A percentile compares a stretch with the other conserved stretches of the same genome.
These are phyloP conservation scores for Begonia masoniana DNA, from an alignment of 306 rosid species.

Conservation along the genomic window DNA sequence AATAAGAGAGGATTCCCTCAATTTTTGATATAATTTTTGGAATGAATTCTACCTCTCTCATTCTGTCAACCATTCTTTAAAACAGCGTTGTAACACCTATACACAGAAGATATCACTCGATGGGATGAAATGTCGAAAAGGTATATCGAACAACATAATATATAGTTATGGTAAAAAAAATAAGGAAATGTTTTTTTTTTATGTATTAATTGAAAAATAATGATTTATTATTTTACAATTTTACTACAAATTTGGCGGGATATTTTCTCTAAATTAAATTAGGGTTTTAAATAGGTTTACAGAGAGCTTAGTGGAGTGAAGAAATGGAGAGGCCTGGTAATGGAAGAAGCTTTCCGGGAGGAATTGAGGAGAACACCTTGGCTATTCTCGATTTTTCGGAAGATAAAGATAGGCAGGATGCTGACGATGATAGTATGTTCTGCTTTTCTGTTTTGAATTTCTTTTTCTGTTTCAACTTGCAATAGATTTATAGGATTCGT, in stretches of 20 bases:
- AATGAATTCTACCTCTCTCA: too few relatives aligned
- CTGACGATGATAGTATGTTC: conserved; percentile 52
- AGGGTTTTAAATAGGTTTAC: not conserved
- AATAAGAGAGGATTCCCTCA: too few relatives aligned
- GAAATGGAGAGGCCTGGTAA: conserved; percentile 30
- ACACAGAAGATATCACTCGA: too few relatives aligned
- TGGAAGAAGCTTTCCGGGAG: conserved; percentile 21
- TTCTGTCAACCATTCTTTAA: too few relatives aligned
- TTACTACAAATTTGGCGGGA: not conserved
- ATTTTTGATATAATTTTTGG: too few relatives aligned
- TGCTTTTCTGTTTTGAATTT: not conserved
- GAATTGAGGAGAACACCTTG: conserved; percentile 50
- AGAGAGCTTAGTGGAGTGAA: not conserved
- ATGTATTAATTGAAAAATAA: too few relatives aligned
- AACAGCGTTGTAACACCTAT: too few relatives aligned
- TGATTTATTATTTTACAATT: too few relatives aligned
- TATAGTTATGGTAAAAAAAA: too few relatives aligned
- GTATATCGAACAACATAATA: too few relatives aligned
- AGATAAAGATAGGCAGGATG: conserved; percentile 44
- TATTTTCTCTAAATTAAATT: not conserved
- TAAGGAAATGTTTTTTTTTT: too few relatives aligned
- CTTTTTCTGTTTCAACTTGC: not conserved
- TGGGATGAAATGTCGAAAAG: too few relatives aligned
- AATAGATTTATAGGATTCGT: not conserved
- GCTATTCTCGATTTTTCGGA: conserved; percentile 56